Conservation (phyloP, 73 alveolate genomes). For the Paramecium sexaurelia region DNA sequence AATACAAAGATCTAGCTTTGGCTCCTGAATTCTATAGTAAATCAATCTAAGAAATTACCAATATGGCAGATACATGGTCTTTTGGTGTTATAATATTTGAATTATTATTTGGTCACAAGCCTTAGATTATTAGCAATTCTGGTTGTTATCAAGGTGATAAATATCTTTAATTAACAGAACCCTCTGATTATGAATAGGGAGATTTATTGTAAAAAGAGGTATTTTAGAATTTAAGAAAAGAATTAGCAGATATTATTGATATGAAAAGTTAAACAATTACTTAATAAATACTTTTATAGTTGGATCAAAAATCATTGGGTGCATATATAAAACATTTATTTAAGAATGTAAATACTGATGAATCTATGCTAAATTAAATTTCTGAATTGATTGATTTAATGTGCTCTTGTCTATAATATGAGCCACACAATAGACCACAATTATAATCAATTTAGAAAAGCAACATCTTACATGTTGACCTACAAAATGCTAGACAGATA, state of each 20-base stretch:
- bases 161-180: not conserved
- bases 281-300: not conserved
- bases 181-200: constrained; percentile 49
- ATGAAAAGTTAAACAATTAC: not conserved
- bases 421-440: constrained; percentile 30
- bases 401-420: constrained; percentile 45
- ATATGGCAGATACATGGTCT: constrained; percentile 49
- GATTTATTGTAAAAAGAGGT: constrained; percentile 46
- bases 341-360: constrained; percentile 18
- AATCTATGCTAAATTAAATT: constrained; percentile 9
- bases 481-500: constrained; percentile 15
- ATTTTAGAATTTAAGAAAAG: not conserved
- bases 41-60: constrained; percentile 40
- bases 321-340: constrained; percentile 20
- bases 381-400: constrained; percentile 23
- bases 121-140: not conserved
- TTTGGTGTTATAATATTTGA: constrained; percentile 56
- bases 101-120: constrained; percentile 29
- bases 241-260: constrained; percentile 17
- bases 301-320: constrained; percentile 18
- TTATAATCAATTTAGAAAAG: constrained; percentile 37
- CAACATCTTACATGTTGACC: not conserved
- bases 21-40: constrained; percentile 47
- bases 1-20: not conserved
- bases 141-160: constrained; percentile 22